Conservation (phyloP, 768 basidiomycete genomes). For the Vararia minispora region DNA sequence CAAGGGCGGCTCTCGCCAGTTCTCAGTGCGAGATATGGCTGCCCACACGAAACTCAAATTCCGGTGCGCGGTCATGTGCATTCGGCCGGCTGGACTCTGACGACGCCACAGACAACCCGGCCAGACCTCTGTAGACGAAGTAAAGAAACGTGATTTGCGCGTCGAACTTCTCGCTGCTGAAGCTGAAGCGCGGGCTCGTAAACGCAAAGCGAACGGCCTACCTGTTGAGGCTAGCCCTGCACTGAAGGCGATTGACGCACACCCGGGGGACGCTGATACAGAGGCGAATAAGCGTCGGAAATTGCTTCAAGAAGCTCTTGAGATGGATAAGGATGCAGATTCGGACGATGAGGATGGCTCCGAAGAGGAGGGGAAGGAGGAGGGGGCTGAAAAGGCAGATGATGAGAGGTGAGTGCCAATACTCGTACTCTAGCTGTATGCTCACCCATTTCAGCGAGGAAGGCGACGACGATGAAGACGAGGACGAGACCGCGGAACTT, state of each 20-base stretch:
- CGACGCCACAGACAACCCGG: slow-evolving; percentile 65
- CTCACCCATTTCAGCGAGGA: slow-evolving; percentile 30
- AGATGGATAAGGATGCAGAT: slow-evolving; percentile 84
- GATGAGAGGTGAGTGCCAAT: slow-evolving; percentile 34
- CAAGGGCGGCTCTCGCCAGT: slow-evolving; percentile 86
- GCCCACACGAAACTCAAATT: slow-evolving; percentile 98
- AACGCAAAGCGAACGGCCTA: slow-evolving; percentile 79
- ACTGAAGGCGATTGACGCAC: slow-evolving; percentile 29
- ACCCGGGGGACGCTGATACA: slow-evolving; percentile 43
- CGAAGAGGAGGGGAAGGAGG: slow-evolving; percentile 22
- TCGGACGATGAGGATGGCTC: slow-evolving; percentile 52
- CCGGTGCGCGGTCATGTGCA: slow-evolving; percentile 36
- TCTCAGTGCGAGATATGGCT: slow-evolving; percentile 89
- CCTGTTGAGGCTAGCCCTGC: slow-evolving; percentile 25
- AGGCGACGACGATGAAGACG: slow-evolving; percentile 50
- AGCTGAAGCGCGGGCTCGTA: slow-evolving; percentile 78
- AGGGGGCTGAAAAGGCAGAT: slow-evolving; percentile 25
- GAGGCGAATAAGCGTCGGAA: slow-evolving; percentile 75
- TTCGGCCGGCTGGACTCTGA: background rate
- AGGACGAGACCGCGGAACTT: slow-evolving; percentile 89
- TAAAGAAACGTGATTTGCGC: slow-evolving; percentile 68
- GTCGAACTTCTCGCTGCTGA: slow-evolving; percentile 80
- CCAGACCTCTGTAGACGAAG: slow-evolving; percentile 73
- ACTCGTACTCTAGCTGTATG: background rate
- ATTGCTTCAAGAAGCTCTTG: slow-evolving; percentile 75